phyloP scores from a whole-genome alignment of 225 moss, liverwort and hornwort genomes.

The Bryoerythrophyllum caledonicum region DNA sequence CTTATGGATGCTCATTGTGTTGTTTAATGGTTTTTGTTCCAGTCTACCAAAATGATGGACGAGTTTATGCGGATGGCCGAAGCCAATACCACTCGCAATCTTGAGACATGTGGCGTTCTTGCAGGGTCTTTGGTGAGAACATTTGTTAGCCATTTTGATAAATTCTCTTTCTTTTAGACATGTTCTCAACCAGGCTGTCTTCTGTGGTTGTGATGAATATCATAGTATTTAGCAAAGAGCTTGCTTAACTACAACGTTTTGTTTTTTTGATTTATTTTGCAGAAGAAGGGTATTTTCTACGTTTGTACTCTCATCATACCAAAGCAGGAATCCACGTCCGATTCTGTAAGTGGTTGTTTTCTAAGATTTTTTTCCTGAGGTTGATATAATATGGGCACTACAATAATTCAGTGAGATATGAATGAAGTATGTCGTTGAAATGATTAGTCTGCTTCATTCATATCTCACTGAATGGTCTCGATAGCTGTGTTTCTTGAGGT shows the following conservation, averaged over 20 bases:
- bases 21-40: slow-evolving; percentile 31
- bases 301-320: slow-evolving; percentile 92
- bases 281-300: slow-evolving; percentile 87
- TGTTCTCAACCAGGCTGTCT: slow-evolving; percentile 14
- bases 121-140: slow-evolving; percentile 86
- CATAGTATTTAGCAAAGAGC: slow-evolving; percentile 3
- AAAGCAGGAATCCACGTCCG: slow-evolving; percentile 97
- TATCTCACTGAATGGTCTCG: neutral
- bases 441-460: neutral
- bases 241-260: slow-evolving; percentile 12
- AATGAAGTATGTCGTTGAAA: slow-evolving; percentile 7
- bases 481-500: slow-evolving; percentile 13
- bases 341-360: slow-evolving; percentile 71
- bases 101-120: slow-evolving; percentile 98
- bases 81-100: slow-evolving; percentile 78
- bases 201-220: slow-evolving; percentile 16
- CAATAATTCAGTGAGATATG: slow-evolving; percentile 1
- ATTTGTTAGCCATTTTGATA: neutral
- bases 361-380: neutral
- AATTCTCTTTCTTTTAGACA: neutral
- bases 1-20: slow-evolving; percentile 20
- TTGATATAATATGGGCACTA: neutral
- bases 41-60: slow-evolving; percentile 98
- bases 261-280: slow-evolving; percentile 37
- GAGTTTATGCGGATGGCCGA: slow-evolving; percentile 91